Percentiles rank a stretch among this genome's conserved stretches.
phyloP scores from a whole-genome alignment of 441 rosid genomes.

The Euphorbia schlechtendalii region DNA sequence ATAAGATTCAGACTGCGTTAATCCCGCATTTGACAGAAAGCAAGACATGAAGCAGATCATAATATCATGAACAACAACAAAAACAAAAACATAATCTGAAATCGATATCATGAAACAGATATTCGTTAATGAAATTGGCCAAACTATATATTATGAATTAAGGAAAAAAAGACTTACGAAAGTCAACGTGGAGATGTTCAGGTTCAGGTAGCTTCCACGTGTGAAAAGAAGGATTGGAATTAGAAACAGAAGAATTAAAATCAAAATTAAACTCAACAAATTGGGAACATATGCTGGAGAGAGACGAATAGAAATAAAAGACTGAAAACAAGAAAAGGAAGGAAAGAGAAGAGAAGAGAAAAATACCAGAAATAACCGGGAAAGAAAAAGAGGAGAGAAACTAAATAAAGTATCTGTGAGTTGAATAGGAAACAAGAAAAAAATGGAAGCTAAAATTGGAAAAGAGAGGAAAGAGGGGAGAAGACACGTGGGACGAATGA shows the following conservation, averaged over 20 bases:
- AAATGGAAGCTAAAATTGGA: constrained; percentile 24
- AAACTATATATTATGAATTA: too few relatives aligned
- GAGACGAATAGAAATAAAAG: too few relatives aligned
- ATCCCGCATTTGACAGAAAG: neutral
- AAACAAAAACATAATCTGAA: neutral
- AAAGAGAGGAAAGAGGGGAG: constrained; percentile 16
- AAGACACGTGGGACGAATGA: constrained; percentile 23
- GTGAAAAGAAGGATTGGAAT: too few relatives aligned
- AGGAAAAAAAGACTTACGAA: neutral
- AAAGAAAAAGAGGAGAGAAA: neutral
- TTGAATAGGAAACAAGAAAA: too few relatives aligned
- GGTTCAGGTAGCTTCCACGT: neutral
- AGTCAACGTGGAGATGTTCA: constrained; percentile 15
- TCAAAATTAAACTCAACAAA: too few relatives aligned
- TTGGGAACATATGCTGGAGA: too few relatives aligned
- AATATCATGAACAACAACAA: neutral
- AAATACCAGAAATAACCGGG: constrained; percentile 18
- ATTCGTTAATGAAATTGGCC: constrained; percentile 4
- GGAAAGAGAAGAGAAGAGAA: neutral
- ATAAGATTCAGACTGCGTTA: neutral
- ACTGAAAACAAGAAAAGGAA: too few relatives aligned
- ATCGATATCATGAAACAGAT: too few relatives aligned
- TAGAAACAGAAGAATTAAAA: neutral
- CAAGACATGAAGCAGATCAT: neutral
- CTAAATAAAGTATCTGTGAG: too few relatives aligned